phyloP scores from a whole-genome alignment of 805 yeast species.

The Kazachstania bromeliacearum region DNA sequence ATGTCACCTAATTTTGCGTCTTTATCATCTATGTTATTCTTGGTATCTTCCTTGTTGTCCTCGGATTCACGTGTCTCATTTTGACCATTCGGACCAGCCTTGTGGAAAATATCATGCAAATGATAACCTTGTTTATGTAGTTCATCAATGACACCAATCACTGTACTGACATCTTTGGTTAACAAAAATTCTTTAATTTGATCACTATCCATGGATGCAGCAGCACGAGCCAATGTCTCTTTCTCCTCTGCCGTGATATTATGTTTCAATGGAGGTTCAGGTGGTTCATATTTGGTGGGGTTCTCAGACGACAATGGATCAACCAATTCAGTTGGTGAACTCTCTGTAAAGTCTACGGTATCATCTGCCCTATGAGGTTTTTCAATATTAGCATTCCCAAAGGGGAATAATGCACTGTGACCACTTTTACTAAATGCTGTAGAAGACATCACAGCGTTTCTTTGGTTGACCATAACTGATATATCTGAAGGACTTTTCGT shows the following conservation, averaged over 20 bases:
- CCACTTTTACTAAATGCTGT: constrained; percentile 24
- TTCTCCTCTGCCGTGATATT: constrained; percentile 10
- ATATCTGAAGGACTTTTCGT: constrained; percentile 3
- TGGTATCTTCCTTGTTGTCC: background rate
- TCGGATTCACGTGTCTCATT: constrained; percentile 1
- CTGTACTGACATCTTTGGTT: constrained; percentile 33
- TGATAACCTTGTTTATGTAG: constrained; percentile 35
- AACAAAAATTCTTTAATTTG: constrained; percentile 30
- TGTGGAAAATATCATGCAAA: constrained; percentile 30
- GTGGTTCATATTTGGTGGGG: background rate
- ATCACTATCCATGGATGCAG: constrained; percentile 30
- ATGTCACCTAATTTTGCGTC: constrained; percentile 1
- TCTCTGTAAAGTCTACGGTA: constrained; percentile 21
- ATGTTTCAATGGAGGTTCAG: background rate
- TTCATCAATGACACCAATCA: constrained; percentile 32
- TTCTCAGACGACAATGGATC: constrained; percentile 5
- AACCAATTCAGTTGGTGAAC: constrained; percentile 3
- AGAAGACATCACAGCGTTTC: constrained; percentile 15
- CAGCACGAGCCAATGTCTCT: constrained; percentile 22
- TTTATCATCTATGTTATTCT: constrained; percentile 6
- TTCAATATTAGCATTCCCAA: constrained; percentile 27
- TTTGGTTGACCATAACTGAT: background rate
- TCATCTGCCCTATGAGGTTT: constrained; percentile 24
- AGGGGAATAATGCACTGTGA: constrained; percentile 29
- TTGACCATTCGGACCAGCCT: constrained; percentile 5